Evolutionary conservation across 2,329 filamentous ascomycete genomes (phyloP).

Genomic region (Dichotomopilus funicola): DNA sequence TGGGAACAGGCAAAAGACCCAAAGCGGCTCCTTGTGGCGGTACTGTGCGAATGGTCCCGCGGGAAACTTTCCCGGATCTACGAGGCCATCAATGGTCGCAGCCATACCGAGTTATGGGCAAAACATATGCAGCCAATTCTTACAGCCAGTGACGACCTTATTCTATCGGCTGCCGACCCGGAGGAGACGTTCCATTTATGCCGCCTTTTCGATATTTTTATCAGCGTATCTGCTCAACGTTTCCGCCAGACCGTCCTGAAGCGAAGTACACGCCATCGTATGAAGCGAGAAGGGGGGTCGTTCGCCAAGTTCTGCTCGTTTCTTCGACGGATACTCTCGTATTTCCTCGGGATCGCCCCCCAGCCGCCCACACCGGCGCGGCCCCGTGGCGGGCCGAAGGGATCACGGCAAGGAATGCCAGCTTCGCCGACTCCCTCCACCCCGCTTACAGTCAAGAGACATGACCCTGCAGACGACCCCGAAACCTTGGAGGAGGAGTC

Average conservation of each 20-base stretch:
- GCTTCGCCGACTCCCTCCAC: too few species aligned
- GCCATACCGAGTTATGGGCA: conserved; percentile 25
- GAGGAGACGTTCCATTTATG: conserved; percentile 11
- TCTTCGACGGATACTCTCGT: conserved; percentile 16
- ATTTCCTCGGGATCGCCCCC: conserved; percentile 10
- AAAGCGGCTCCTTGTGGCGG: conserved; percentile 26
- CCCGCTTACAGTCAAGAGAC: too few species aligned
- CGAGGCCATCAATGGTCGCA: conserved; percentile 11
- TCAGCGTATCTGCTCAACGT: conserved; percentile 8
- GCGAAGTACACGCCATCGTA: background rate
- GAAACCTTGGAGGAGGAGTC: conserved; percentile 6
- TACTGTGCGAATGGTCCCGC: conserved; percentile 23
- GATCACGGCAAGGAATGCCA: background rate
- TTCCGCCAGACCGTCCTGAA: background rate
- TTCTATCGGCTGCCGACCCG: background rate
- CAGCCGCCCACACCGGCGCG: background rate
- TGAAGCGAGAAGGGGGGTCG: conserved; percentile 6
- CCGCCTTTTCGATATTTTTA: conserved; percentile 23
- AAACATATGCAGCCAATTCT: conserved; percentile 22
- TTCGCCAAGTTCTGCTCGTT: conserved; percentile 21
- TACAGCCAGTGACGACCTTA: conserved; percentile 11
- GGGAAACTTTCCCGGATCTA: conserved; percentile 25
- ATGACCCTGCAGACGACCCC: background rate
- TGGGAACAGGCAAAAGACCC: conserved; percentile 23
- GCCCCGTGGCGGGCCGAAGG: background rate